These are phyloP conservation scores for Rhizodiscina lignyota DNA, from an alignment of 495 filamentous ascomycete genomes.

Conservation along the genomic window DNA sequence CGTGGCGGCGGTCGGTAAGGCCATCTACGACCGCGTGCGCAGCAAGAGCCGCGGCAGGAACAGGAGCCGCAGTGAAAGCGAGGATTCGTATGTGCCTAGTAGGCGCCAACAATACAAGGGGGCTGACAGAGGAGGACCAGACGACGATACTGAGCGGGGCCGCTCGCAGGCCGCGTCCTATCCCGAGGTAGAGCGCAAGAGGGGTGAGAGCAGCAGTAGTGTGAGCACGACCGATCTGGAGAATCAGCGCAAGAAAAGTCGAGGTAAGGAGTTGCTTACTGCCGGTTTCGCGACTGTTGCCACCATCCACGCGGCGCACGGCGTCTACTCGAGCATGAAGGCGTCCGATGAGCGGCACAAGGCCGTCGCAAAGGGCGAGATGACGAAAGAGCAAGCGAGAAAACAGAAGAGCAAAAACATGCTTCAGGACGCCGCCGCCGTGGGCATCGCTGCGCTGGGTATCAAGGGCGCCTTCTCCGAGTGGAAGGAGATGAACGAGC, in stretches of 20 bases:
- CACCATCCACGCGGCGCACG: slow-evolving; percentile 76
- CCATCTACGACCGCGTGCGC: slow-evolving; percentile 47
- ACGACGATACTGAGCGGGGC: slow-evolving; percentile 3
- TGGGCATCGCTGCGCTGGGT: slow-evolving; percentile 73
- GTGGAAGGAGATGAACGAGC: slow-evolving; percentile 50
- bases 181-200: slow-evolving; percentile 17
- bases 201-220: slow-evolving; percentile 36
- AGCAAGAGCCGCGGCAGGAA: slow-evolving; percentile 38
- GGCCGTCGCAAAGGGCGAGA: slow-evolving; percentile 54
- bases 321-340: slow-evolving; percentile 59
- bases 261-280: slow-evolving; percentile 69
- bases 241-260: slow-evolving; percentile 56
- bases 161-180: slow-evolving; percentile 4
- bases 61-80: slow-evolving; percentile 26
- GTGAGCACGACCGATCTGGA: slow-evolving; percentile 67
- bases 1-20: slow-evolving; percentile 68
- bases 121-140: not conserved
- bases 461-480: slow-evolving; percentile 70
- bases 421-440: slow-evolving; percentile 55
- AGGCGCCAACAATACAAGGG: slow-evolving; percentile 14
- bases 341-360: slow-evolving; percentile 53
- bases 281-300: slow-evolving; percentile 73
- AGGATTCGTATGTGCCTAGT: slow-evolving; percentile 39
- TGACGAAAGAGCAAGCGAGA: slow-evolving; percentile 55
- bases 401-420: slow-evolving; percentile 60